These are phyloP conservation scores for Eleusine indica DNA, from an alignment of 176 grass and related monocot genomes.

Conservation along the genomic window DNA sequence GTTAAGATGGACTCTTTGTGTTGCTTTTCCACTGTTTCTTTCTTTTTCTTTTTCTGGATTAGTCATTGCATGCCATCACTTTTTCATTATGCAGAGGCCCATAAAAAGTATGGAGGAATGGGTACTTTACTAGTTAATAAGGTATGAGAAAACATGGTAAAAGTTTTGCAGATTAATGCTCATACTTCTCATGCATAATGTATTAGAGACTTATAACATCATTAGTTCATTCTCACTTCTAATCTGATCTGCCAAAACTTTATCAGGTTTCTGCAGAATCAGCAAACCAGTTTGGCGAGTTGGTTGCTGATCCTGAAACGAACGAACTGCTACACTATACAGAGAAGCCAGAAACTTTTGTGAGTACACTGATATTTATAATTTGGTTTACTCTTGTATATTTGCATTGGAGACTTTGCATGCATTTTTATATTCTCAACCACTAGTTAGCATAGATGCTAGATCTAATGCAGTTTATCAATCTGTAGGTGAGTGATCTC, in stretches of 20 bases:
- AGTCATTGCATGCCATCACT: conserved; percentile 20
- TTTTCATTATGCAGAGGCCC: conserved; percentile 75
- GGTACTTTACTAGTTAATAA: conserved; percentile 95
- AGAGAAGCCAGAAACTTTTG: conserved; percentile 98
- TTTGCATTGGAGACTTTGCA: neutral
- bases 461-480: conserved; percentile 32
- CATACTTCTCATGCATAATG: neutral
- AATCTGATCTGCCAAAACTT: conserved; percentile 22
- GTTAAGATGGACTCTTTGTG: neutral
- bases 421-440: neutral
- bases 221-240: conserved; percentile 1
- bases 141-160: conserved; percentile 39
- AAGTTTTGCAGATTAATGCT: neutral
- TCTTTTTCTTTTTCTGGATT: conserved; percentile 1
- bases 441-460: conserved; percentile 13
- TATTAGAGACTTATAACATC: neutral
- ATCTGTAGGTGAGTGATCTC: conserved; percentile 88
- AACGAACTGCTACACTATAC: conserved; percentile 98
- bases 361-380: conserved; percentile 51
- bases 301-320: conserved; percentile 94
- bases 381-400: conserved; percentile 29
- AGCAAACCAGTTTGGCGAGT: conserved; percentile 96
- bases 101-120: conserved; percentile 94
- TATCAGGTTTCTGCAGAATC: conserved; percentile 90
- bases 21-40: neutral